Percentiles rank a stretch among this genome's conserved stretches.
These are phyloP conservation scores for Cyberlindnera americana DNA, from an alignment of 805 yeast species.

Conservation along the genomic window DNA sequence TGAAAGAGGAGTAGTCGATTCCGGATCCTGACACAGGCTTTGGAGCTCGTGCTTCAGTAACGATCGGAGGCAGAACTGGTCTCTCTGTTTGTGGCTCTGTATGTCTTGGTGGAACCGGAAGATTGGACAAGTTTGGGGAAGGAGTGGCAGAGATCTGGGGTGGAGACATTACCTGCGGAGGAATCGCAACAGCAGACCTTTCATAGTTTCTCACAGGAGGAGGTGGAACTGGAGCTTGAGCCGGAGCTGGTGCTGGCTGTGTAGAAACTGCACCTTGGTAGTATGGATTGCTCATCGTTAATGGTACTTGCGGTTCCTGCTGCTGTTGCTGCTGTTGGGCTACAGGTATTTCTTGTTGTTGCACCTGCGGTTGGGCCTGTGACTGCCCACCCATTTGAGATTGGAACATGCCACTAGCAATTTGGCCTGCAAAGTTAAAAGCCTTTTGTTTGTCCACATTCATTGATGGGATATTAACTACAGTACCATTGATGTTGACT, in stretches of 20 bases:
- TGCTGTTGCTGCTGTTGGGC: slow-evolving; percentile 3
- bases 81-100: no score
- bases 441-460: slow-evolving; percentile 18
- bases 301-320: background rate
- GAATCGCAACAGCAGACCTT: slow-evolving; percentile 8
- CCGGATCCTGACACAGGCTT: no score
- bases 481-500: slow-evolving; percentile 12
- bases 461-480: slow-evolving; percentile 15
- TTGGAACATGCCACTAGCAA: slow-evolving; percentile 10
- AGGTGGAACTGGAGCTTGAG: slow-evolving; percentile 8
- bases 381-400: slow-evolving; percentile 3
- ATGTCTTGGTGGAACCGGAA: slow-evolving; percentile 21
- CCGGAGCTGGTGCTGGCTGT: background rate
- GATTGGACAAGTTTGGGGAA: slow-evolving; percentile 22
- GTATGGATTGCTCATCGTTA: slow-evolving; percentile 20
- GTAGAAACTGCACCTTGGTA: slow-evolving; percentile 12
- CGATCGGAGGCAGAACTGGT: background rate
- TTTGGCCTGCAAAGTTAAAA: slow-evolving; percentile 12
- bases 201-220: slow-evolving; percentile 15
- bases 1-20: slow-evolving; percentile 1
- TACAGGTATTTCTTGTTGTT: slow-evolving; percentile 3
- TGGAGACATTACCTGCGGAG: background rate
- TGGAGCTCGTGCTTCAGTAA: no score
- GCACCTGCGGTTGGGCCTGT: slow-evolving; percentile 9
- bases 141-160: slow-evolving; percentile 9